Evolutionary conservation across 2,329 filamentous ascomycete genomes (phyloP).

Genomic region (Aureobasidium sp.): DNA sequence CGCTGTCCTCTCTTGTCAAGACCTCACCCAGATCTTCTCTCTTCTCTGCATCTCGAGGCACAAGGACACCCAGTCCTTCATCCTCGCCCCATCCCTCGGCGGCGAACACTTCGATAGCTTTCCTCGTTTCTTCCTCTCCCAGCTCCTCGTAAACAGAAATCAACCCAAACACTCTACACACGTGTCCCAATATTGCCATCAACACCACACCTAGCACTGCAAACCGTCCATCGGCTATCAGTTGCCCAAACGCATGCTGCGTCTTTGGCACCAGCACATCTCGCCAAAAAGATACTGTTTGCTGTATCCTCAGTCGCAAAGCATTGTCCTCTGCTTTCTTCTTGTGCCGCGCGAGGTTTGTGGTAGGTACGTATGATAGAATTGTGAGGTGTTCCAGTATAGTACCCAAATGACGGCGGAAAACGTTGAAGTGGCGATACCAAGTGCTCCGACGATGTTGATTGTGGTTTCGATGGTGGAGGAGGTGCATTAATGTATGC

Average conservation of each 20-base stretch:
- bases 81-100: slow-evolving; percentile 30
- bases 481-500: slow-evolving; percentile 57
- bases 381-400: slow-evolving; percentile 38
- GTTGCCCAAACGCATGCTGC: slow-evolving; percentile 36
- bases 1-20: slow-evolving; percentile 24
- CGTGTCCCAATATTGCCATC: slow-evolving; percentile 35
- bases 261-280: slow-evolving; percentile 28
- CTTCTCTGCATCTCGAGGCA: slow-evolving; percentile 8
- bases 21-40: slow-evolving; percentile 27
- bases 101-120: slow-evolving; percentile 38
- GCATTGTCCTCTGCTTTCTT: slow-evolving; percentile 23
- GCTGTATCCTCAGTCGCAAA: slow-evolving; percentile 20
- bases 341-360: slow-evolving; percentile 23
- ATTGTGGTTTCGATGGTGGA: slow-evolving; percentile 81
- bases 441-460: slow-evolving; percentile 77
- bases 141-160: slow-evolving; percentile 36
- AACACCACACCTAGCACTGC: slow-evolving; percentile 39
- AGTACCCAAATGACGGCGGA: slow-evolving; percentile 59
- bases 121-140: slow-evolving; percentile 35
- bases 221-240: slow-evolving; percentile 40
- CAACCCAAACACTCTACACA: slow-evolving; percentile 36
- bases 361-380: slow-evolving; percentile 22
- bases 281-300: slow-evolving; percentile 34
- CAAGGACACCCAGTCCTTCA: slow-evolving; percentile 26
- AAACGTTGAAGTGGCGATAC: slow-evolving; percentile 67